Base-by-base conservation (phyloP, 257 asterid genomes). In the Petunia secreta region DNA sequence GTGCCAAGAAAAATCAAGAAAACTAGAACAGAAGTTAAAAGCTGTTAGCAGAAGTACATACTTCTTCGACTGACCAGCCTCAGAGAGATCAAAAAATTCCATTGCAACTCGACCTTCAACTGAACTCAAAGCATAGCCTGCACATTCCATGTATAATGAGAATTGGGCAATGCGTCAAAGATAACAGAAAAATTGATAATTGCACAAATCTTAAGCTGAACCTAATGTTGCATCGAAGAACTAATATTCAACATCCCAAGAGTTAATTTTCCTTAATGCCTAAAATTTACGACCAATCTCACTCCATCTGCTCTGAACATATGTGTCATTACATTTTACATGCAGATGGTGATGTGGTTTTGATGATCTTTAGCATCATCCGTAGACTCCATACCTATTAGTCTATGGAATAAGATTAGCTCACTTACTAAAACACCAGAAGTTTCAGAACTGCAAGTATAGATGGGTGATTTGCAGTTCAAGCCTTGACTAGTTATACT, bases 91-190 rank as follows among this genome's bases (percentile, higher is more conserved):
- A 60, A 92, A 92, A 78, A 90, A 94, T 81, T 94, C 97, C 97
- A 92, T 94, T 52, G 97, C 97, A 44, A 94, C 97, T 43, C 98
- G 89, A 38, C 97, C 98, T 87, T 94, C 97, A 66, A 94, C 95
- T 57, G 98, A 94, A 85, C 97, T 94, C 67, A 94, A 95, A 84
- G 98, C 98, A 88, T 92, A 94, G 80, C 98, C 98, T 94, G 94
- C 76, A 91, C 79, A 82, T 79, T 62, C 63, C 65, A 83, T 50
- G 77, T 78, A 15, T 38, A 68, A 71, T 85, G 54, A 85, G 80
- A 84, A 25, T 16, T 3, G 39, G 53, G 52, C 46, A 36, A 75
- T 50, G 13, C 81, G 63, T 40, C 69, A 63, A 63, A 36, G 38
- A 78, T 41, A 4, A 52, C 8, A 58, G 15, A 36, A 59, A 59